Evolutionary conservation across 805 yeast species (phyloP).

Genomic region (Cyberlindnera euphorbiae): DNA sequence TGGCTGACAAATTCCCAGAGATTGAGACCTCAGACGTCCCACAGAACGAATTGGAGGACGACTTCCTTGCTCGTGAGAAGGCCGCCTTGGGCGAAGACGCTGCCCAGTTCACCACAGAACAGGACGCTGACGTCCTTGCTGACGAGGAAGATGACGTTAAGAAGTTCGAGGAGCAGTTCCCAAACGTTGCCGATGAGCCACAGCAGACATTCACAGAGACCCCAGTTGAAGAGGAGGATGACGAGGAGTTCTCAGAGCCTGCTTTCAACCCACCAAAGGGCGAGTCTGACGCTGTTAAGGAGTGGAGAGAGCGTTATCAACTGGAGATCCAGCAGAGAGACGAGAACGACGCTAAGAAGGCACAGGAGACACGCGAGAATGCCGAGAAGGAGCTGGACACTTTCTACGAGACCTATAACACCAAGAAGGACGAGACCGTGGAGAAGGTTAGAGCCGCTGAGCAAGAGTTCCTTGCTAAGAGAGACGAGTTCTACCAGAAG

Average conservation of each 20-base stretch:
- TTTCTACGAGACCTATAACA: conserved; percentile 86
- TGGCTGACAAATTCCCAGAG: conserved; percentile 79
- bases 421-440: conserved; percentile 68
- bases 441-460: conserved; percentile 64
- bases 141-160: conserved; percentile 39
- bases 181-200: conserved; percentile 43
- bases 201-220: conserved; percentile 3
- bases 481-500: conserved; percentile 73
- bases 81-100: conserved; percentile 50
- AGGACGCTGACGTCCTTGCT: conserved; percentile 45
- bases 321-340: conserved; percentile 80
- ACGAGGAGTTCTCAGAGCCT: conserved; percentile 37
- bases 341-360: conserved; percentile 57
- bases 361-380: conserved; percentile 60
- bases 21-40: conserved; percentile 39
- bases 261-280: conserved; percentile 25
- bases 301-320: conserved; percentile 81
- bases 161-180: conserved; percentile 62
- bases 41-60: conserved; percentile 35
- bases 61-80: conserved; percentile 64
- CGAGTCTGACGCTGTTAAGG: conserved; percentile 56
- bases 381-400: conserved; percentile 86
- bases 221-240: conserved; percentile 28
- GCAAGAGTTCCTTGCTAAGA: conserved; percentile 61
- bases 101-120: conserved; percentile 65